A percentile compares a stretch with the other conserved stretches of the same genome.
Evolutionary conservation across 2,329 filamentous ascomycete genomes (phyloP).

Genomic region (Penicillium sp.): DNA sequence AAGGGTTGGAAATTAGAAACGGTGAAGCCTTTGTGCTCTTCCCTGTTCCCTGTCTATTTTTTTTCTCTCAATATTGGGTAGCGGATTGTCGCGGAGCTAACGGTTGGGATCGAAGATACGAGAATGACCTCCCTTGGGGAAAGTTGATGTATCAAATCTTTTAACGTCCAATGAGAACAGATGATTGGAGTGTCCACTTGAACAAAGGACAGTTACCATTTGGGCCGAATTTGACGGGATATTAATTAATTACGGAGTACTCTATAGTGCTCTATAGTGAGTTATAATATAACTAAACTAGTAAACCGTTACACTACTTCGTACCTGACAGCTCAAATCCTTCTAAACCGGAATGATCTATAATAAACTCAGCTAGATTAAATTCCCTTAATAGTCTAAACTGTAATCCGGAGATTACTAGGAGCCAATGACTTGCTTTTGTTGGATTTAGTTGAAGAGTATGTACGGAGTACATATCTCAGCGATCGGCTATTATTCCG

Average conservation of each 20-base stretch:
- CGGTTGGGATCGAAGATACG: neutral
- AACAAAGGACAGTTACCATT: neutral
- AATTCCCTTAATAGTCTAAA: neutral
- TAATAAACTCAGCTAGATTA: slow-evolving; percentile 4
- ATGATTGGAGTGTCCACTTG: neutral
- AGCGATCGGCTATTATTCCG: neutral
- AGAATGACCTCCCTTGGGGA: neutral
- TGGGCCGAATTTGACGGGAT: no score
- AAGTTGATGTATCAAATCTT: slow-evolving; percentile 5
- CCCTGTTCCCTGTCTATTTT: neutral
- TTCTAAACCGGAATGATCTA: neutral
- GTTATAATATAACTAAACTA: neutral
- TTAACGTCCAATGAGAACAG: neutral
- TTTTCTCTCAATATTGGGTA: neutral
- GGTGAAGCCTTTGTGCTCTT: neutral
- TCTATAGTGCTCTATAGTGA: no score
- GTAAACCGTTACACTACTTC: neutral
- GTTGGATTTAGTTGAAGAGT: neutral
- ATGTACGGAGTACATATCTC: neutral
- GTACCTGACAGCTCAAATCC: neutral
- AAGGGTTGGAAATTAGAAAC: neutral
- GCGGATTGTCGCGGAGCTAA: neutral
- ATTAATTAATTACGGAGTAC: no score
- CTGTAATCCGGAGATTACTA: neutral
- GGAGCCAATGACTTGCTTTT: slow-evolving; percentile 1